Evolutionary conservation across 768 basidiomycete species (phyloP), one percentile per base, ranked within the genome.

Genomic region (Thelephora aurantiotincta): DNA sequence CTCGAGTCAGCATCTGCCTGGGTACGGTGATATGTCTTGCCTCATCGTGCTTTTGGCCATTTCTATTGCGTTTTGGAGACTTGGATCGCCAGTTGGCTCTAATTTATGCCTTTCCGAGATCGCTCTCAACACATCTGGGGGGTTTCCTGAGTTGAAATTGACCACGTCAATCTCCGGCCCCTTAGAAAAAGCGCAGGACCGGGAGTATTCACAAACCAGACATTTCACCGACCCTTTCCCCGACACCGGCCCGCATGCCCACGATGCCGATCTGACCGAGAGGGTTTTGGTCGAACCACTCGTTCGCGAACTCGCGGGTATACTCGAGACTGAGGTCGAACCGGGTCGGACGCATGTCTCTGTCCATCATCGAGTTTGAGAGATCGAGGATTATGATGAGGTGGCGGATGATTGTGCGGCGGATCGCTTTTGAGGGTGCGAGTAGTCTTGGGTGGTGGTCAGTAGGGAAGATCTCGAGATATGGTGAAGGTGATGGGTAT

Each of bases 201-300:
- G 5, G 19, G 7, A n/a, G 3, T 3, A 16, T 12, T n/a, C 7
- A 55, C 76, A 43, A 58, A 90, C 93, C 94, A 55, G 92, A 87
- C 81, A 99, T 87, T 51, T 91, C 86, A 1, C 88, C 78, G 36
- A 98, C 67, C 2, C 88, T 77, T 63, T 98, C 96, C 0, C 91
- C 92, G 19, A 97, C 63, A 0, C 96, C 90, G 33, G 87, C 78
- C 19, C 92, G 71, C 77, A 98, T 90, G 5, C 88, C 90, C 14
- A 98, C 89, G 26, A 98, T 68, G 1, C 92, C 94, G 53, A 99
- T 88, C 64, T 98, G 96, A 18, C 94, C 93, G 11, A 99, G 71
- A 1, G 96, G 96, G 58, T 99, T 99, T 67, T 98, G 96, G 65
- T 99, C 96, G 63, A 98, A 99, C 93, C 94, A 99, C 61, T 99